These are phyloP conservation scores for Chaetomium sp. DNA, from an alignment of 2,329 filamentous ascomycete genomes.

Conservation along the genomic window DNA sequence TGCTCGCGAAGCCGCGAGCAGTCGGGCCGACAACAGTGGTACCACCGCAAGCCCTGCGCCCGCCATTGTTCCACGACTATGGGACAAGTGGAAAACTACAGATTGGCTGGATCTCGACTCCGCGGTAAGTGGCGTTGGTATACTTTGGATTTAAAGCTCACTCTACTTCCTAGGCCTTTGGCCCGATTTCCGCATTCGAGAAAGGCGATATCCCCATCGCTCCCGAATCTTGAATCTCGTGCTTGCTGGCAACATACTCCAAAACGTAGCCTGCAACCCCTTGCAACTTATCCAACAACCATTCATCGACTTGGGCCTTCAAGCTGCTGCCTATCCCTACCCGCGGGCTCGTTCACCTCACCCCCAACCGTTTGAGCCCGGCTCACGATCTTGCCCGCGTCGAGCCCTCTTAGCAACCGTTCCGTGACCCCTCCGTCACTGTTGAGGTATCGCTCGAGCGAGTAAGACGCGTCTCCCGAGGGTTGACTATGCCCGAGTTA, in stretches of 20 bases:
- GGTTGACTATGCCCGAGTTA: constrained; percentile 15
- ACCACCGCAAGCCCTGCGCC: background rate
- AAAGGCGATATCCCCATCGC: constrained; percentile 9
- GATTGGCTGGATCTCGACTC: constrained; percentile 34
- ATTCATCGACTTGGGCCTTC: constrained; percentile 13
- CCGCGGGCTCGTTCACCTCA: constrained; percentile 20
- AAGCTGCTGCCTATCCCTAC: constrained; percentile 9
- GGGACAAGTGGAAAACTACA: constrained; percentile 30
- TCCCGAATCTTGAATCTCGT: background rate
- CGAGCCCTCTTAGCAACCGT: constrained; percentile 25
- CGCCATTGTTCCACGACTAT: constrained; percentile 14
- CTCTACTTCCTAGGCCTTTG: constrained; percentile 23
- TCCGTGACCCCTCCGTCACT: constrained; percentile 26
- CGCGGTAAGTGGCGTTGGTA: constrained; percentile 25
- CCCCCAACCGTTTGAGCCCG: constrained; percentile 20
- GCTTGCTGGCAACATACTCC: background rate
- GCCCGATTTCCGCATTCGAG: constrained; percentile 25
- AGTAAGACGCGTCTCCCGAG: constrained; percentile 19
- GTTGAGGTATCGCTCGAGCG: constrained; percentile 27
- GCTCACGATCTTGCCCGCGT: constrained; percentile 8
- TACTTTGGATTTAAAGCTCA: background rate
- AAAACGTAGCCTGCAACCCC: background rate
- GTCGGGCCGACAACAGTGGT: background rate
- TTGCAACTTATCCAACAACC: background rate
- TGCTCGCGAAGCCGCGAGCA: background rate